phyloP scores from a whole-genome alignment of 768 basidiomycete species.

The Leccinum variicolor region DNA sequence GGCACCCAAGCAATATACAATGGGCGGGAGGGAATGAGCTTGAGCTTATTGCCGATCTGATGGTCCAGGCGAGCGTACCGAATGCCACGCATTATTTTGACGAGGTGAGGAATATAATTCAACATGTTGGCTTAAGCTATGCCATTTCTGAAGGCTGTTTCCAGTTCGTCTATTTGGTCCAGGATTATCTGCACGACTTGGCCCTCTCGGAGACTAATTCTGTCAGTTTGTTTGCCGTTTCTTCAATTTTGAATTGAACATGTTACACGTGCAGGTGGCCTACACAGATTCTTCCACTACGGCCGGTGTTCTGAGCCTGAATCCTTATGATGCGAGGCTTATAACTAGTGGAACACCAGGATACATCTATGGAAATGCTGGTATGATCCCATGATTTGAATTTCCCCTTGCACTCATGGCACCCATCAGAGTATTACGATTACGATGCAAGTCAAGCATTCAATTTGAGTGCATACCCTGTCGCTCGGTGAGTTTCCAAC shows the following conservation, averaged over 20 bases:
- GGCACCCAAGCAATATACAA: conserved; percentile 54
- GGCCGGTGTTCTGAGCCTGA: conserved; percentile 51
- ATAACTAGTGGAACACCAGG: conserved; percentile 45
- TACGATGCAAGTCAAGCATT: conserved; percentile 52
- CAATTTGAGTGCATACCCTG: conserved; percentile 51
- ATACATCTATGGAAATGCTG: conserved; percentile 53
- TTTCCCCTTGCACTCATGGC: background rate
- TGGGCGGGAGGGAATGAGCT: conserved; percentile 51
- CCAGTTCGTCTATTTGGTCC: conserved; percentile 50
- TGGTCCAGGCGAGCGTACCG: too few species aligned
- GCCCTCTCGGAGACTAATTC: conserved; percentile 47
- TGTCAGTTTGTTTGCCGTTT: conserved; percentile 25
- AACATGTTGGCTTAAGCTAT: background rate
- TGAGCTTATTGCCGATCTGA: too few species aligned
- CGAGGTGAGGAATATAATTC: conserved; percentile 35
- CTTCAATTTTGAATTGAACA: background rate
- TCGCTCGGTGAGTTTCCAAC: conserved; percentile 39
- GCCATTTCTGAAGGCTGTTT: background rate
- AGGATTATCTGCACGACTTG: conserved; percentile 48
- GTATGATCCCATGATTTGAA: conserved; percentile 24
- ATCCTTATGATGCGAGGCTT: conserved; percentile 51
- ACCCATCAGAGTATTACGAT: conserved; percentile 48
- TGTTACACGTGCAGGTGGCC: conserved; percentile 9
- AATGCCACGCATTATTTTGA: conserved; percentile 29
- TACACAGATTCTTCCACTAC: conserved; percentile 49